Evolutionary conservation across 441 rosid genomes (phyloP).

Genomic region (Gossypium davidsonii): DNA sequence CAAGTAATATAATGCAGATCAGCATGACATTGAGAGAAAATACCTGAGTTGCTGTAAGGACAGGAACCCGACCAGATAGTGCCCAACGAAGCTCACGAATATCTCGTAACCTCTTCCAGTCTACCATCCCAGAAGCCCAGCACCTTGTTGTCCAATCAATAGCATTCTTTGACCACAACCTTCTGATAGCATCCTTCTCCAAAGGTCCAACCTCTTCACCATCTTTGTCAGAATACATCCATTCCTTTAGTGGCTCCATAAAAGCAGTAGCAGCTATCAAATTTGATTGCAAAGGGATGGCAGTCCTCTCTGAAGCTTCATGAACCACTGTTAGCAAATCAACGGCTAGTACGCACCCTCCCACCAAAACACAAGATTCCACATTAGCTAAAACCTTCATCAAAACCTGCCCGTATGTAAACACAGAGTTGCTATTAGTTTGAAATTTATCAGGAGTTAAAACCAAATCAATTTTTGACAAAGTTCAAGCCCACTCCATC

Average conservation of each 20-base stretch:
- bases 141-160: constrained; percentile 91
- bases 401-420: constrained; percentile 49
- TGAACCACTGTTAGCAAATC: constrained; percentile 91
- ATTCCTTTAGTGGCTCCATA: constrained; percentile 99
- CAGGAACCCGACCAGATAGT: constrained; percentile 85
- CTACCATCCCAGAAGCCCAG: constrained; percentile 94
- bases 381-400: constrained; percentile 89
- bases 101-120: constrained; percentile 95
- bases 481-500: neutral
- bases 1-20: constrained; percentile 12
- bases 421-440: constrained; percentile 9
- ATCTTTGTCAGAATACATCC: constrained; percentile 80
- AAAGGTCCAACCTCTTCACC: constrained; percentile 88
- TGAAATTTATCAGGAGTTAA: constrained; percentile 1
- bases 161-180: constrained; percentile 89
- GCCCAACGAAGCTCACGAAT: constrained; percentile 99
- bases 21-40: constrained; percentile 16
- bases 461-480: neutral
- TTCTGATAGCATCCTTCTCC: constrained; percentile 93
- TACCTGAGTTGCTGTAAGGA: constrained; percentile 93
- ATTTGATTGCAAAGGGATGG: constrained; percentile 94
- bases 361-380: constrained; percentile 92
- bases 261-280: constrained; percentile 97
- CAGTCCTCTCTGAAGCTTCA: constrained; percentile 96
- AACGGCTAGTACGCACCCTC: constrained; percentile 95